Base-by-base conservation (phyloP, 139 green algal species). In the Coccomyxa sp. region DNA sequence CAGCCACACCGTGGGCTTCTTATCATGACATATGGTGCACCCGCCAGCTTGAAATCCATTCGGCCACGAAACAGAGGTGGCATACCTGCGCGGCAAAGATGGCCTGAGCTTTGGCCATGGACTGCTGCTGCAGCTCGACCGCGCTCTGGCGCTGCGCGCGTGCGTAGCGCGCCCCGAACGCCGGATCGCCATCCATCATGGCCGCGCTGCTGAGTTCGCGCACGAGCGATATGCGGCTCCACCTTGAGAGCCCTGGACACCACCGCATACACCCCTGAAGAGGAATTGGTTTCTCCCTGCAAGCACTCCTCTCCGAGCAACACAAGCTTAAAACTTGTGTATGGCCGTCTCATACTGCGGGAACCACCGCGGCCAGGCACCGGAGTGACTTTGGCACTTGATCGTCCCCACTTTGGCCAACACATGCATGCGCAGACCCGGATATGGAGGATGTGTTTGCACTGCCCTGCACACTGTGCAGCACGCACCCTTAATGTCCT, bases 41-140 rank as follows among this genome's bases (percentile, higher is more conserved):
- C n/a, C n/a, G n/a, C 28, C 76, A 58, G 76, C 23, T 21, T 25
- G 13, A 13, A 79, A 51, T 25, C 76, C 13, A 58, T 23, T 79
- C 76, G n/a, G n/a, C n/a, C n/a, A 16, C 12, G 31, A 18, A 59
- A 17, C 4, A 80, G 10, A 32, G 76, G 51, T 23, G 10, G 78
- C 88, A 75, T 16, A 86, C 75, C 86, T 95, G 91, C 68, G 83
- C 81, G 13, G 91, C 84, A 25, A 92, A 93, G 77, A 95, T 89
- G 57, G 88, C 76, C 82, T 94, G 85, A 63, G 82, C 87, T 80
- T 83, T 84, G 16, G 85, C 79, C n/a, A 66, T 79, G n/a, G 85
- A 82, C 67, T 85, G 77, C 76, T 86, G 63, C 82, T 91, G 88
- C 67, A 82, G 85, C 82, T 95, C 88, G 1, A 88, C 66, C 13